A percentile compares a stretch with the other conserved stretches of the same genome.
Evolutionary conservation across 257 asterid genomes (phyloP).

Genomic region (Paulownia fortunei): DNA sequence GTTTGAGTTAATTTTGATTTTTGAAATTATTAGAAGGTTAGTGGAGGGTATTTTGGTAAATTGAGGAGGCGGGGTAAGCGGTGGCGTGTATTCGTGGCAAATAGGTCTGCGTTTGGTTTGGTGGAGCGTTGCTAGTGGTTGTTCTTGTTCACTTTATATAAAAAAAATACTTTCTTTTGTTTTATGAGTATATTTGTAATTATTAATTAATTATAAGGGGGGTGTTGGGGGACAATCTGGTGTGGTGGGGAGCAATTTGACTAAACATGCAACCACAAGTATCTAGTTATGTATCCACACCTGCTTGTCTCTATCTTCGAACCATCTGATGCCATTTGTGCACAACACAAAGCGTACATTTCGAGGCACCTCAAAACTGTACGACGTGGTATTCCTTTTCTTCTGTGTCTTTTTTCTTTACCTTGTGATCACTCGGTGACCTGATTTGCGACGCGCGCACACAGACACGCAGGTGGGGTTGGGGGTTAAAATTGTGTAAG

Average conservation of each 20-base stretch:
- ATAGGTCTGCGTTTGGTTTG: conserved; percentile 54
- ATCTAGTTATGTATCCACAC: conserved; percentile 31
- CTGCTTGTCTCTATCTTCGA: conserved; percentile 44
- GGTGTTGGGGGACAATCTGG: conserved; percentile 1
- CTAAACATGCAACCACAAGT: conserved; percentile 28
- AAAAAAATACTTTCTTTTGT: neutral
- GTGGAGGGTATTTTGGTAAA: conserved; percentile 40
- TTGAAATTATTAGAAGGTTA: no score
- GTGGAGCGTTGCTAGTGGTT: conserved; percentile 61
- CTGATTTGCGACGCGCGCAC: neutral
- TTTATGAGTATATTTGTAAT: no score
- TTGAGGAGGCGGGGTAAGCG: conserved; percentile 26
- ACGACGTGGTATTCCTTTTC: conserved; percentile 19
- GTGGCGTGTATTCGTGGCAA: conserved; percentile 68
- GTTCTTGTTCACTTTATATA: conserved; percentile 29
- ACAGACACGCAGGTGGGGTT: conserved; percentile 5
- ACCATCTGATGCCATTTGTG: conserved; percentile 49
- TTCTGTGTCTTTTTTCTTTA: neutral
- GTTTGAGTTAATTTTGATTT: no score
- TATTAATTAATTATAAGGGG: conserved; percentile 10
- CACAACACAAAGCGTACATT: conserved; percentile 42
- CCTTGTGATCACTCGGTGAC: neutral
- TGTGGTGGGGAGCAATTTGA: conserved; percentile 32
- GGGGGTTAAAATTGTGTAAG: neutral
- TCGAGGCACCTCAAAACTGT: conserved; percentile 41